Conservation (phyloP, 2,329 filamentous ascomycete species). For the Penicillium sp. region DNA sequence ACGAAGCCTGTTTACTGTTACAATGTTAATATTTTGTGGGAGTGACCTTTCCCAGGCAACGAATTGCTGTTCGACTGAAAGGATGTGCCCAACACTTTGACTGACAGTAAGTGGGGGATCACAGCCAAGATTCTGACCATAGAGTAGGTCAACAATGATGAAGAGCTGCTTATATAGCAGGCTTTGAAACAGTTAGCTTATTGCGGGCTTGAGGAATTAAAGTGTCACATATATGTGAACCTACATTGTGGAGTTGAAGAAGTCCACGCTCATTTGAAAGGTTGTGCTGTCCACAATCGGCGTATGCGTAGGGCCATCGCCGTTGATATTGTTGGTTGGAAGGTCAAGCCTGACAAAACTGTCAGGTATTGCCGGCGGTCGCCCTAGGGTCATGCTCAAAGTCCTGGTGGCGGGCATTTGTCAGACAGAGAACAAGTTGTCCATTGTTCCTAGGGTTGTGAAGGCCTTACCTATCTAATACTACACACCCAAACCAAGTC, state of each 20-base stretch:
- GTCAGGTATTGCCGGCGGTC: neutral
- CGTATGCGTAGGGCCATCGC: neutral
- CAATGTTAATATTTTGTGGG: neutral
- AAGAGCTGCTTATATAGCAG: neutral
- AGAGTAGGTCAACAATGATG: neutral
- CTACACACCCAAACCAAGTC: neutral
- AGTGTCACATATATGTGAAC: neutral
- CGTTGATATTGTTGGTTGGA: neutral
- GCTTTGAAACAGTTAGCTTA: neutral
- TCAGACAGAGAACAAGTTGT: neutral
- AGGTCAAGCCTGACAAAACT: neutral
- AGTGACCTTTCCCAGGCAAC: neutral
- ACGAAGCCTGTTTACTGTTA: neutral
- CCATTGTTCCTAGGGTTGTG: neutral
- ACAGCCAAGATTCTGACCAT: slow-evolving; percentile 1
- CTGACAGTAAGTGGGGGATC: neutral
- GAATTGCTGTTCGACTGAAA: neutral
- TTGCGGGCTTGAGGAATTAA: neutral
- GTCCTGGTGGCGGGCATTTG: neutral
- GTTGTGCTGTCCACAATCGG: neutral
- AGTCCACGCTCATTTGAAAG: neutral
- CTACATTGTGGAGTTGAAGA: neutral
- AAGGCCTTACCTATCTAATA: neutral
- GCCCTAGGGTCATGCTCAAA: neutral
- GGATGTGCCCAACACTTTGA: neutral